These are phyloP conservation scores for Venturia effusa DNA, from an alignment of 2,329 filamentous ascomycete species.

Conservation along the genomic window DNA sequence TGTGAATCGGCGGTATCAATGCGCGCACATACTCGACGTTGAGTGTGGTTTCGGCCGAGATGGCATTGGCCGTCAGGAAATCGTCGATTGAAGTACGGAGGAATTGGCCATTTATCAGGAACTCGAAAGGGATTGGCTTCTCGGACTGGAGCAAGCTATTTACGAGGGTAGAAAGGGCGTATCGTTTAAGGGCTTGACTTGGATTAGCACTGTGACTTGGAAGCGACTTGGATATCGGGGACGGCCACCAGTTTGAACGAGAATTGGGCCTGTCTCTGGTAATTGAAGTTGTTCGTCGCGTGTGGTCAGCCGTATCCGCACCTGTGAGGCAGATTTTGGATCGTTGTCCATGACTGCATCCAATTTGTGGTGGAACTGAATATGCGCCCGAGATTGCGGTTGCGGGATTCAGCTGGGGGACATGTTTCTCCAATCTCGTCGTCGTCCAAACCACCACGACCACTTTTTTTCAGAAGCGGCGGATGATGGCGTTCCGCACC, in stretches of 20 bases:
- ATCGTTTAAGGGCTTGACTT: constrained; percentile 40
- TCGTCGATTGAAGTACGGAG: constrained; percentile 82
- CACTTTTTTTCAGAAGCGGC: not conserved
- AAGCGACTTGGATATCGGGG: not conserved
- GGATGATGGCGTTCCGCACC: not conserved
- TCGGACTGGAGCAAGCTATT: constrained; percentile 48
- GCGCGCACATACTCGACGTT: constrained; percentile 90
- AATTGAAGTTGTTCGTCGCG: constrained; percentile 42
- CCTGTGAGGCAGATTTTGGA: constrained; percentile 26
- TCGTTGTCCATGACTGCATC: not conserved
- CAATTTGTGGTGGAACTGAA: not conserved
- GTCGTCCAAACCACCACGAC: no score
- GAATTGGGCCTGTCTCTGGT: constrained; percentile 43
- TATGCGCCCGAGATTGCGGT: not conserved
- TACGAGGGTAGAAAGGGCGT: constrained; percentile 51
- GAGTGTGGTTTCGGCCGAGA: constrained; percentile 79
- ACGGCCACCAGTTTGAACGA: constrained; percentile 44
- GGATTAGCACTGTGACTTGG: not conserved
- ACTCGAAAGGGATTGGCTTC: constrained; percentile 74
- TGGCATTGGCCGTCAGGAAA: constrained; percentile 74
- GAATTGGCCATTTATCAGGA: constrained; percentile 89
- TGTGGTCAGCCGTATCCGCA: constrained; percentile 44
- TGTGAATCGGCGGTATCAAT: constrained; percentile 76
- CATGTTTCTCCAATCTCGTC: not conserved
- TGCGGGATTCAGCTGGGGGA: no score